phyloP scores from a whole-genome alignment of 306 rosid genomes.

The Pyrus communis region DNA sequence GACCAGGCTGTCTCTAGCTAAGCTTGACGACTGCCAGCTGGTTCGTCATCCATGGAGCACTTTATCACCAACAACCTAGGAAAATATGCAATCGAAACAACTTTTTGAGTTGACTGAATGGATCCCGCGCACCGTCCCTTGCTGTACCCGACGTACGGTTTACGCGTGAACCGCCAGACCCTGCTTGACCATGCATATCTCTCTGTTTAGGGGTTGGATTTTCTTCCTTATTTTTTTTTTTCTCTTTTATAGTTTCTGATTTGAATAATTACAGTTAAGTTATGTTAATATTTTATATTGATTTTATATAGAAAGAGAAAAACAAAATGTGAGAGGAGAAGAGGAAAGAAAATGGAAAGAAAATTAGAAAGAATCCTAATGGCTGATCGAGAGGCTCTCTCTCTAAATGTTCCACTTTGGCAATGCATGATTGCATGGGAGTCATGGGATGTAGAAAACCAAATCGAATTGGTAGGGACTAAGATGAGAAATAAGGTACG shows the following conservation, averaged over 20 bases:
- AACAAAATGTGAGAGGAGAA: too few species aligned
- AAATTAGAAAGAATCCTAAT: too few species aligned
- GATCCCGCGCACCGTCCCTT: slow-evolving; percentile 2
- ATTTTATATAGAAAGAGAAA: too few species aligned
- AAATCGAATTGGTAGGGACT: too few species aligned
- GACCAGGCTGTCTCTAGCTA: slow-evolving; percentile 18
- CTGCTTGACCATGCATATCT: background rate
- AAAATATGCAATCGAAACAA: background rate
- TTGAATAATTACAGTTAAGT: fast-evolving
- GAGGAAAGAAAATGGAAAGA: too few species aligned
- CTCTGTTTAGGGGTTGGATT: fast-evolving
- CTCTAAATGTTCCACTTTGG: too few species aligned
- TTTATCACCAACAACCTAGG: background rate
- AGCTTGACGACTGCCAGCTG: background rate
- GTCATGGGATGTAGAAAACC: too few species aligned
- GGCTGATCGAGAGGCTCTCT: too few species aligned
- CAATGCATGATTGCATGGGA: too few species aligned
- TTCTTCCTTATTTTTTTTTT: too few species aligned
- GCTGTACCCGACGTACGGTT: slow-evolving; percentile 1
- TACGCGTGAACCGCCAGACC: background rate
- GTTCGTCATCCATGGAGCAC: background rate
- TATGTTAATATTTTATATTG: too few species aligned
- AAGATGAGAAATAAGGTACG: too few species aligned
- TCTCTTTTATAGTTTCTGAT: fast-evolving
- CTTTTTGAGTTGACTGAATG: background rate